Evolutionary conservation across 495 filamentous ascomycete species (phyloP).

Genomic region (Trichoderma erinaceum): DNA sequence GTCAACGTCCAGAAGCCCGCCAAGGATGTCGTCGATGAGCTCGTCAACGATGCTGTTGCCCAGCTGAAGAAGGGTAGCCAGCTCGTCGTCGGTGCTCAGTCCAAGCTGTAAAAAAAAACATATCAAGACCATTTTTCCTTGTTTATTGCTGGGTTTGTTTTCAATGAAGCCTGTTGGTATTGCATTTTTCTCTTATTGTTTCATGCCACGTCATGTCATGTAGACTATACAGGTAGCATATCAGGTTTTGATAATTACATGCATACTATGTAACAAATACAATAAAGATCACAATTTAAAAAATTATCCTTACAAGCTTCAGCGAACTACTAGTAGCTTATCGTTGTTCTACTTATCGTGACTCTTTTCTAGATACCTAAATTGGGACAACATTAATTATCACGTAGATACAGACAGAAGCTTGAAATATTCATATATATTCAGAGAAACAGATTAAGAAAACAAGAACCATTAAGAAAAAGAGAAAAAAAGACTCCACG

Average conservation of each 20-base stretch:
- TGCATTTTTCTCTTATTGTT: background rate
- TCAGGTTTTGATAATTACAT: background rate
- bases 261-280: background rate
- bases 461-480: background rate
- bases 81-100: conserved; percentile 40
- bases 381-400: no score
- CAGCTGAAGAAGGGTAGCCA: conserved; percentile 59
- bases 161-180: background rate
- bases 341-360: background rate
- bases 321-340: background rate
- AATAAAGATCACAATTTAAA: background rate
- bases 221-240: conserved; percentile 7
- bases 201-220: background rate
- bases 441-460: background rate
- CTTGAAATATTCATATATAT: background rate
- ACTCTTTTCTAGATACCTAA: no score
- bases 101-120: conserved; percentile 49
- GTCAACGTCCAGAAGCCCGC: conserved; percentile 89
- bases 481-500: background rate
- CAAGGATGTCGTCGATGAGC: conserved; percentile 91
- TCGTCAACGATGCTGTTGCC: conserved; percentile 73
- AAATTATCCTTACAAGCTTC: background rate
- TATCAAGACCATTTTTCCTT: background rate
- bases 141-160: background rate
- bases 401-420: no score